Base-by-base conservation (phyloP, 192 early-diverging fungal genomes). In the Podila epicladia region DNA sequence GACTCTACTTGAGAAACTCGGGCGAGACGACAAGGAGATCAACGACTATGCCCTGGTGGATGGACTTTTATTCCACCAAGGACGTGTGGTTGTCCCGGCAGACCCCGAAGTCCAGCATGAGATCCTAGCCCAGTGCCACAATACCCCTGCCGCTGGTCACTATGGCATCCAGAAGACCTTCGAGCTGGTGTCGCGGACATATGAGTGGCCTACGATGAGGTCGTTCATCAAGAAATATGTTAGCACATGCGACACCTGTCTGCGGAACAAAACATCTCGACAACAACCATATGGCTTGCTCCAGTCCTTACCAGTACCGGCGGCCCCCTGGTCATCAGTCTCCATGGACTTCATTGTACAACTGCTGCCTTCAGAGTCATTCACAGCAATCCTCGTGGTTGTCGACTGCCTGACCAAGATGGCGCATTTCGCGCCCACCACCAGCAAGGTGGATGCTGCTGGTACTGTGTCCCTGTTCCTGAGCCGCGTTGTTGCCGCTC, bases 341-440 rank as follows among this genome's bases (percentile, higher is more conserved):
- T 73, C 65, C 2, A 75, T 89, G 49, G 87, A 87, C 58, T 88
- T 86, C 50, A 84, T 87, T 33, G 62, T 58, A 9, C 61, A 64
- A 11, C 64, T 89, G 5, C 83, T 74, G 0, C 15, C 19, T 1
- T 66, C 71, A 1, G 19, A 26, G 0, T 71, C 68, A 1, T 83
- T 26, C 67, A 74, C 72, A 50, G 59, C 71, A 0, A 84, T 89
- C 0, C 67, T 83, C 12, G 85, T 89, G 5, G 67, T 89, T 32
- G 85, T 86, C 15, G 83, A 87, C 31, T 35, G 83, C 0, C 61
- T 75, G 2, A 80, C 87, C 20, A 88, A 88, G 50, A 71, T 71
- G 68, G 53, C 22, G 0, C 53, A 55, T 24, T 73, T 84, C 9
- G 37, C 82, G n/a, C 48, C 61, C 9, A 60, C 55, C 22, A 62